phyloP scores from a whole-genome alignment of 208 protist genomes.

The Crithidia expoeki region DNA sequence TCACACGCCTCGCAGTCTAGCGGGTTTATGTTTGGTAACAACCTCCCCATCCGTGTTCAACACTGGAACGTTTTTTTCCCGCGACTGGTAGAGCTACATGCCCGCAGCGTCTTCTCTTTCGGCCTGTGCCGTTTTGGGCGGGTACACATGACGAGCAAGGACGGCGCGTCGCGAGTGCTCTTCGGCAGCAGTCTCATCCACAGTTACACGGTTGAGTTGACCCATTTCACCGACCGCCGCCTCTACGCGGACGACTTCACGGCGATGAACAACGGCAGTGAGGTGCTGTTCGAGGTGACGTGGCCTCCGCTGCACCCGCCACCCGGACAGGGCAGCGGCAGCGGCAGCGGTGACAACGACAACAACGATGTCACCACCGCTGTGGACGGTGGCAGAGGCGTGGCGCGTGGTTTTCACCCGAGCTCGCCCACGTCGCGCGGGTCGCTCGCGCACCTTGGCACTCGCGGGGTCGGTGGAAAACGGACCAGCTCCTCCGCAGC shows the following conservation, averaged over 20 bases:
- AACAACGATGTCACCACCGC: neutral
- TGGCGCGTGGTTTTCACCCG: neutral
- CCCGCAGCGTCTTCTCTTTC: constrained; percentile 75
- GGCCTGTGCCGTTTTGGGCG: constrained; percentile 73
- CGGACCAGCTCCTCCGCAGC: constrained; percentile 2
- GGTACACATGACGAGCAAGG: constrained; percentile 78
- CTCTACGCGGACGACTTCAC: constrained; percentile 61
- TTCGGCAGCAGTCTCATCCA: constrained; percentile 80
- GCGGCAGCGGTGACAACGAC: neutral
- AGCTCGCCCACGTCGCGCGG: neutral
- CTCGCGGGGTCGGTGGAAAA: neutral
- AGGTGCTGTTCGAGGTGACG: constrained; percentile 28
- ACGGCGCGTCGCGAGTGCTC: constrained; percentile 82
- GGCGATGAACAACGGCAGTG: constrained; percentile 47
- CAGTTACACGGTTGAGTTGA: constrained; percentile 86
- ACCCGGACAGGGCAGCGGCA: neutral
- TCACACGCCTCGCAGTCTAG: constrained; percentile 92
- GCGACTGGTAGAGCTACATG: constrained; percentile 77
- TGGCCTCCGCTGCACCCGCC: constrained; percentile 22
- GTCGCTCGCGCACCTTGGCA: neutral
- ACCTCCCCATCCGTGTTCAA: constrained; percentile 68
- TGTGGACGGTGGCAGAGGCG: neutral
- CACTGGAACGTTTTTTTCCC: constrained; percentile 88
- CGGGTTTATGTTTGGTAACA: constrained; percentile 94
- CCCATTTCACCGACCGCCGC: constrained; percentile 74